Evolutionary conservation across 1,284 basidiomycete species (phyloP), one percentile per base, ranked within the genome.

Genomic region (Hemileia vastatrix): DNA sequence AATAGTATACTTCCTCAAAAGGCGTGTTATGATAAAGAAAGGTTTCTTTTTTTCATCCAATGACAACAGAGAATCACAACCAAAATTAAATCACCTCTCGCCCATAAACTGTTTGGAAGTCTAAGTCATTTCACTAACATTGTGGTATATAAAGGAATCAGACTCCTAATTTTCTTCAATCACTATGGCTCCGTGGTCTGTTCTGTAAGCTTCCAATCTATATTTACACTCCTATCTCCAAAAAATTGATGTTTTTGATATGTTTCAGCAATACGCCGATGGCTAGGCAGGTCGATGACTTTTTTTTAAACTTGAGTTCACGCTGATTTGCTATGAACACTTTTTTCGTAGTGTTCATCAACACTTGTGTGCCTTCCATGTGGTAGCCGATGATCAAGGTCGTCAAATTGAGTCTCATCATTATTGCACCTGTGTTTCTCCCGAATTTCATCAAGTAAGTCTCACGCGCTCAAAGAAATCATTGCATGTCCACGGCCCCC

Each of bases 351-450:
- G 56, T n/a, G 27, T 58, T 5, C 45, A 58, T 11, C 56, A 58
- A 32, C 56, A 58, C 21, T 33, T 58, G 6, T 58, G 56, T 40
- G 56, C 56, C 18, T 58, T 58, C 11, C 56, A 58, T 24, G 56
- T 58, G n/a, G 56, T 58, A 15, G 47, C 56, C 19, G 56, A 58
- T 51, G 18, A 58, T 19, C 57, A 54, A 24, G 65, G 58, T 9
- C 49, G 66, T 24, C 66, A 67, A 54, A 64, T 67, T 27, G 62
- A 57, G 21, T 52, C 64, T 6, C 64, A 67, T 40, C 66, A 67
- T 40, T 67, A 67, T 50, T 67, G 66, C 47, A 67, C 43, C 27
- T 64, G 65, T 33, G 33, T 57, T n/a, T 50, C 53, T 3, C 57
- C 57, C 11, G 58, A 65, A 13, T 63, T 67, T 40, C 66, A 67